Evolutionary conservation across 768 basidiomycete species (phyloP), one percentile per base, ranked within the genome.

Genomic region (Collybia mongolica): DNA sequence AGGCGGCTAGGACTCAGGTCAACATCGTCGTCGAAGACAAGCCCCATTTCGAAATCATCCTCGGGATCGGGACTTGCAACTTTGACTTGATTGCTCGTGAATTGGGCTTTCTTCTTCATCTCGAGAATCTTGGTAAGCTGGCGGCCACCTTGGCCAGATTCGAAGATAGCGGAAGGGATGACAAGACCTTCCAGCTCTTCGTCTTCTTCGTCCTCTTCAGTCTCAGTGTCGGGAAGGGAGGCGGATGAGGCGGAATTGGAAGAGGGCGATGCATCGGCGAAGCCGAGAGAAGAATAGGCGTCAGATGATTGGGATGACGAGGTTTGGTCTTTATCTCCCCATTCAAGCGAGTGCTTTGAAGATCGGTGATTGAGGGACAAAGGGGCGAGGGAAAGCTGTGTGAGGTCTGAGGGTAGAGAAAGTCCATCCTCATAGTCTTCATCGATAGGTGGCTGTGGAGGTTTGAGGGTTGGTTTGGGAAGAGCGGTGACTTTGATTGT

Each of bases 371-470:
- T 81, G 17, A 90, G 80, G 24, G 88, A 82, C 49, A 85, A 71
- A 46, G 92, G 88, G 37, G 86, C 85, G 38, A 94, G 83, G 17
- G 91, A 93, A 45, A 94, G 80, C 61, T 81, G 83, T 7, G 87
- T 90, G 49, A 94, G 80, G 63, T 91, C 84, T 47, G 81, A 80
- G 36, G 92, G 91, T 29, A 94, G 75, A 20, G 84, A 80, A 63
- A 93, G 91, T 46, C 78, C 92, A 55, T 86, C 84, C 66, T 94
- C 91, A 54, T 92, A 83, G 59, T 93, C 91, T 55, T 92, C 90
- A 47, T 86, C 85, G 51, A 82, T 75, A 48, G 77, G 69, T 22
- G 67, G 62, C 32, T 75, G 68, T 14, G 67, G 64, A 29, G 58
- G 54, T 11, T 65, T 71, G 51, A 65, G 52, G 32, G 67, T 54